Percentiles rank a stretch among this genome's conserved stretches.
Conservation (phyloP, 257 asterid species). For the Gentiana straminea region DNA sequence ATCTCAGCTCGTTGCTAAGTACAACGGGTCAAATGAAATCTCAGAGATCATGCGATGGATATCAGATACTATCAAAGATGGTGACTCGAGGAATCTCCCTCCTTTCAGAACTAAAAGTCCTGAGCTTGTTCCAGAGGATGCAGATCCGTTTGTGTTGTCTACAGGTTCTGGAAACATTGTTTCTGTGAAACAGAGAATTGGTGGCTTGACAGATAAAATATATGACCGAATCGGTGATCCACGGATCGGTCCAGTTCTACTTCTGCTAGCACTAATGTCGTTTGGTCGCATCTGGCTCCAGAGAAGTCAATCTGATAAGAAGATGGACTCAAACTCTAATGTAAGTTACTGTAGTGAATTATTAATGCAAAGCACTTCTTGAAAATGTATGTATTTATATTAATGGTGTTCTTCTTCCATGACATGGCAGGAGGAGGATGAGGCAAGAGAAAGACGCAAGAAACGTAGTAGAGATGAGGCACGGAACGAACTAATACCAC, state of each 20-base stretch:
- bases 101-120: conserved; percentile 78
- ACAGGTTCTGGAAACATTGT: conserved; percentile 35
- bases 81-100: conserved; percentile 82
- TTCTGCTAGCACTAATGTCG: conserved; percentile 64
- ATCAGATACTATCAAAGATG: conserved; percentile 71
- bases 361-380: too few species aligned
- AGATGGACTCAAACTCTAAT: conserved; percentile 22
- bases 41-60: conserved; percentile 82
- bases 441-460: conserved; percentile 26
- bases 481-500: conserved; percentile 47
- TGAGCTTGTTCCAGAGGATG: conserved; percentile 75
- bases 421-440: conserved; percentile 24
- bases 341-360: conserved; percentile 4
- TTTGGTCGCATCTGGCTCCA: conserved; percentile 59
- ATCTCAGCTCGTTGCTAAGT: conserved; percentile 82
- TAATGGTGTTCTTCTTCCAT: too few species aligned
- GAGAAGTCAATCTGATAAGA: conserved; percentile 39
- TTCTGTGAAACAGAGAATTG: conserved; percentile 31
- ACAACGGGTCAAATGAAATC: conserved; percentile 67
- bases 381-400: too few species aligned
- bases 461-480: conserved; percentile 28
- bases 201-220: conserved; percentile 20
- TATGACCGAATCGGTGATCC: conserved; percentile 61
- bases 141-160: conserved; percentile 45
- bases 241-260: conserved; percentile 77